Percentiles rank a stretch among this genome's conserved stretches.
Evolutionary conservation across 2,329 filamentous ascomycete species (phyloP).

Genomic region (Teratosphaeriaceae sp.): DNA sequence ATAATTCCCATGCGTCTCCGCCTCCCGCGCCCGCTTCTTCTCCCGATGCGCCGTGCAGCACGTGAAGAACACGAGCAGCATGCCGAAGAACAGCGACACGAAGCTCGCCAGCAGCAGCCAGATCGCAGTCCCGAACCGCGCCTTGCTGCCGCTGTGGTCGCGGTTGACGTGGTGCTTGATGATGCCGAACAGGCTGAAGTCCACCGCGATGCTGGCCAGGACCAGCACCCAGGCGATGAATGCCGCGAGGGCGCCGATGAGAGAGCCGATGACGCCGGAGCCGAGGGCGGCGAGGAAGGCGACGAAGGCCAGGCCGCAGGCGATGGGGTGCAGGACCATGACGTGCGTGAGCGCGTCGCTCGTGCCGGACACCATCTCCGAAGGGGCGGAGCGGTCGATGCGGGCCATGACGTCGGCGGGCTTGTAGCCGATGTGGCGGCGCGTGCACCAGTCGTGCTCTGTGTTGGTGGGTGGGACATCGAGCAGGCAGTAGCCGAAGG

Average conservation of each 20-base stretch:
- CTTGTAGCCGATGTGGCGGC: slow-evolving; percentile 49
- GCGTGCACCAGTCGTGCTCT: slow-evolving; percentile 41
- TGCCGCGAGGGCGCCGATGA: slow-evolving; percentile 46
- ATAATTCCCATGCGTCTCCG: slow-evolving; percentile 7
- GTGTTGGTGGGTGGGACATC: slow-evolving; percentile 18
- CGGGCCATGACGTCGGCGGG: slow-evolving; percentile 41
- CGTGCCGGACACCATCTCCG: slow-evolving; percentile 38
- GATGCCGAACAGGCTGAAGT: slow-evolving; percentile 53
- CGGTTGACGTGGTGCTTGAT: slow-evolving; percentile 49
- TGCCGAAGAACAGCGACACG: slow-evolving; percentile 49
- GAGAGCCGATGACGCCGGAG: slow-evolving; percentile 46
- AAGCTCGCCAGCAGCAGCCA: slow-evolving; percentile 55
- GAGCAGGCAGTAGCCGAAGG: slow-evolving; percentile 53
- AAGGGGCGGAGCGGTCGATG: slow-evolving; percentile 36
- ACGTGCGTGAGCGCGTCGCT: slow-evolving; percentile 48
- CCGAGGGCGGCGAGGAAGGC: slow-evolving; percentile 51
- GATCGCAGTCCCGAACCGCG: slow-evolving; percentile 48
- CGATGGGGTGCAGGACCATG: slow-evolving; percentile 58
- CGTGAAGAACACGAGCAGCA: slow-evolving; percentile 53
- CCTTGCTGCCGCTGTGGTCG: slow-evolving; percentile 33
- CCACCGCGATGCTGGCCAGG: slow-evolving; percentile 45
- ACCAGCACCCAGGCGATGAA: slow-evolving; percentile 45
- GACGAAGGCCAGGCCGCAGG: slow-evolving; percentile 51
- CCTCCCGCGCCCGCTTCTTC: slow-evolving; percentile 11
- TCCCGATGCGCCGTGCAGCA: slow-evolving; percentile 19